Conservation (phyloP, 2,329 filamentous ascomycete species). For the Ophiostoma sp. region DNA sequence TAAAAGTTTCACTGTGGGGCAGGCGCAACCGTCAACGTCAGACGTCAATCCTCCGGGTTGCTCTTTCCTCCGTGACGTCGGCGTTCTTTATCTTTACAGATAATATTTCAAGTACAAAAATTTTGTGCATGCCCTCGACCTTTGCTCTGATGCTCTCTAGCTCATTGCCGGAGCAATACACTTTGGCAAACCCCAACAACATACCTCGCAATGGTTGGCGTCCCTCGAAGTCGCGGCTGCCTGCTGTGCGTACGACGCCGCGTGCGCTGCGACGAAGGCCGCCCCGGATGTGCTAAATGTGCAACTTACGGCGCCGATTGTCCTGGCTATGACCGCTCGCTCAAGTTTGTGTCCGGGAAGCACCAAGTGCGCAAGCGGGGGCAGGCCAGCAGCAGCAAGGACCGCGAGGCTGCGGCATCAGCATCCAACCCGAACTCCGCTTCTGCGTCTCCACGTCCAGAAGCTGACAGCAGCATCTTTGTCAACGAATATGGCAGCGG, state of each 20-base stretch:
- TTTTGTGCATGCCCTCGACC: not conserved
- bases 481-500: not conserved
- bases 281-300: conserved; percentile 44
- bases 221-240: conserved; percentile 43
- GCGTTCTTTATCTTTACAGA: not conserved
- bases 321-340: conserved; percentile 42
- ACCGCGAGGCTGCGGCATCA: not conserved
- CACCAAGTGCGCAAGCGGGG: conserved; percentile 38
- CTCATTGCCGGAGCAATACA: not conserved
- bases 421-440: not conserved
- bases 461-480: not conserved
- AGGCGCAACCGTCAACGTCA: not conserved
- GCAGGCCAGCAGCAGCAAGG: not conserved
- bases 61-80: not conserved
- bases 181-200: not conserved
- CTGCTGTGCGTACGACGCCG: conserved; percentile 44
- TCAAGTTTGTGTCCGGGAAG: conserved; percentile 45
- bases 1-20: not conserved
- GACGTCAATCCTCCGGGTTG: not conserved
- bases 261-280: conserved; percentile 49
- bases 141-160: not conserved
- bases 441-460: not conserved
- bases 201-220: conserved; percentile 41
- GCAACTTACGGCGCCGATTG: conserved; percentile 42
- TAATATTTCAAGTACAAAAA: too few species aligned